Percentiles rank a stretch among this genome's conserved stretches.
Conservation (phyloP, 2,329 filamentous ascomycete species). For the Scytalidium sp. region DNA sequence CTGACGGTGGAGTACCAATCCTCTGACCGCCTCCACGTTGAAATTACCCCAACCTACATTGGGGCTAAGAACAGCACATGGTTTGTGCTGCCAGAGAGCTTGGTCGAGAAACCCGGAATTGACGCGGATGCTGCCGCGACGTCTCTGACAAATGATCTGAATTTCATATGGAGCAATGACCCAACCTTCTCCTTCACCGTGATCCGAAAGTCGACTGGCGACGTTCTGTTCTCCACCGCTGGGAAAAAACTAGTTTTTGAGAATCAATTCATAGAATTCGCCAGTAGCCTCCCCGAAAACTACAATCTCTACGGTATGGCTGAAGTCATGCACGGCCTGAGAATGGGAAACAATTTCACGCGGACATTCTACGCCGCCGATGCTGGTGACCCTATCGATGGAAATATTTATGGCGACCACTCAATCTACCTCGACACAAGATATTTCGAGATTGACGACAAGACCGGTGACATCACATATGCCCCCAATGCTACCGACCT, state of each 20-base stretch:
- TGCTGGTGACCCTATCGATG: constrained; percentile 59
- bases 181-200: constrained; percentile 68
- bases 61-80: constrained; percentile 60
- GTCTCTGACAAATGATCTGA: constrained; percentile 50
- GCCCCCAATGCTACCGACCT: constrained; percentile 51
- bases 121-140: constrained; percentile 36
- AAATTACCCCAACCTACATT: constrained; percentile 65
- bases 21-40: constrained; percentile 63
- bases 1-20: constrained; percentile 68
- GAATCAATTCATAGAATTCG: constrained; percentile 75
- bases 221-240: constrained; percentile 65
- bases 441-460: constrained; percentile 58
- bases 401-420: constrained; percentile 64
- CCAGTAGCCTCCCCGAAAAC: constrained; percentile 60
- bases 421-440: constrained; percentile 78
- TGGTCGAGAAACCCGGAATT: constrained; percentile 40
- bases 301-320: constrained; percentile 77
- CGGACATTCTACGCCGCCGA: constrained; percentile 68
- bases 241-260: constrained; percentile 67
- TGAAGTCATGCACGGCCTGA: constrained; percentile 68
- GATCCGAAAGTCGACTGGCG: constrained; percentile 53
- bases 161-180: constrained; percentile 50
- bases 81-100: constrained; percentile 62
- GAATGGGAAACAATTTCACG: constrained; percentile 71
- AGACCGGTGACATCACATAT: constrained; percentile 47